Evolutionary conservation across 495 filamentous ascomycete genomes (phyloP), one percentile per base, ranked within the genome.

Genomic region (Aspergillus indologenus): DNA sequence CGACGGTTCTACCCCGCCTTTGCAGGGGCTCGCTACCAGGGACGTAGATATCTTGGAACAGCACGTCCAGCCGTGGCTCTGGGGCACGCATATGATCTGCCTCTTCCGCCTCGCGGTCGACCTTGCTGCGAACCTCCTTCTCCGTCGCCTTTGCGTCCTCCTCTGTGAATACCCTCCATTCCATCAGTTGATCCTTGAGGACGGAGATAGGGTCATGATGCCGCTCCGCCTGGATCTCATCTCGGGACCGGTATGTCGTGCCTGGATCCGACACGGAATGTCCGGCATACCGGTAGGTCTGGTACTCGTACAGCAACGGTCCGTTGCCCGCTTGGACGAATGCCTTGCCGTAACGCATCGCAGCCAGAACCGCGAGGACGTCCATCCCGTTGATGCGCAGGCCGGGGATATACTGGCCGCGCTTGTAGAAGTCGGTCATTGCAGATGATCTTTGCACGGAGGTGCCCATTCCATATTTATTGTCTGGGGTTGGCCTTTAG

Each of bases 391-490:
- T 94, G 68, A 96, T 87, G 76, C 94, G 95, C 49, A 96, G 83
- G 71, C 92, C 92, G 47, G 92, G 91, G 66, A 96, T 96, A 78
- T 94, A 96, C 78, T 96, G 92, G 56, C 92, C 92, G 72, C 92
- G 90, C 81, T 96, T 95, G 84, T 96, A 96, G 86, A 96, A 96
- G 68, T 96, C 91, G 59, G 92, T 94, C 59, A 93, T 75, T 55
- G 92, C 92, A 49, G 90, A 87, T 52, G 91, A 85, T 61, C 92
- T 88, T 65, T 87, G 87, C 55, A 90, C 91, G 24, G 92, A 88
- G 19, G 92, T 96, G 68, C 92, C 92, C 92, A 96, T 96, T 66
- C 92, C 92, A 72, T 96, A 96, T 75, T 96, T 95, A 83, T 96
- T 96, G 79, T 96, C 91, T 96, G 48, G 14, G 43, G 11, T 5